Base-by-base conservation (phyloP, 768 basidiomycete species). In the Wakefieldia striispora region DNA sequence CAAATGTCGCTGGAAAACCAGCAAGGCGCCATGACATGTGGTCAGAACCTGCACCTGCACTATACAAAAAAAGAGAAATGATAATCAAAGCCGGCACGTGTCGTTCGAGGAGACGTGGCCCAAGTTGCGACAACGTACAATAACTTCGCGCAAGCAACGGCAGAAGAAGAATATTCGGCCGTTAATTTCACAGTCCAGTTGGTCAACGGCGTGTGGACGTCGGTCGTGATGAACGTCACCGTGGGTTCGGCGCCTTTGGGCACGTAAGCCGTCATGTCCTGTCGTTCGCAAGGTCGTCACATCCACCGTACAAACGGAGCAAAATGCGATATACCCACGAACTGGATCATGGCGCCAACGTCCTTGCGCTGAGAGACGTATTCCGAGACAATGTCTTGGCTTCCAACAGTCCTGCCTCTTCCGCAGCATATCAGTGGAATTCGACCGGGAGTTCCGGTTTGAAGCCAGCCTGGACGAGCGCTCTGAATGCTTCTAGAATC, bases 361-460 rank as follows among this genome's bases (percentile, higher is more conserved):
- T 71, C 64, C 39, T 69, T 66, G 4, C 73, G 75, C 16, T 68
- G 56, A 40, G 64, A 71, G 58, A 76, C 75, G 65, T 82, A 82
- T 23, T 62, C 65, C 26, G 72, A 71, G 4, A 77, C 80, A 49
- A 84, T 71, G 7, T 79, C 81, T 52, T 80, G 78, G 31, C 76
- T 46, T 43, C 46, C 16, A 61, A 44, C 24, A 54, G 43, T 27
- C 59, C 51, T 42, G 52, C 65, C 42, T 67, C 87, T 73, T 90
- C 88, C 37, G 83, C 87, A 44, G 87, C 84, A 62, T 89, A 91
- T 89, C 87, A 90, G 56, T 90, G 86, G 66, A 91, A 91, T 61
- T 91, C 86, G 29, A 91, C 75, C 6, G 82, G 72, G 38, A 79
- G 78, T 50, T 74, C 69, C 43, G 88, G 88, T 36, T 66, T 77